Evolutionary conservation across 352 stramenopile species (phyloP), one percentile per base, ranked within the genome.

Genomic region (Globisporangium parvum): DNA sequence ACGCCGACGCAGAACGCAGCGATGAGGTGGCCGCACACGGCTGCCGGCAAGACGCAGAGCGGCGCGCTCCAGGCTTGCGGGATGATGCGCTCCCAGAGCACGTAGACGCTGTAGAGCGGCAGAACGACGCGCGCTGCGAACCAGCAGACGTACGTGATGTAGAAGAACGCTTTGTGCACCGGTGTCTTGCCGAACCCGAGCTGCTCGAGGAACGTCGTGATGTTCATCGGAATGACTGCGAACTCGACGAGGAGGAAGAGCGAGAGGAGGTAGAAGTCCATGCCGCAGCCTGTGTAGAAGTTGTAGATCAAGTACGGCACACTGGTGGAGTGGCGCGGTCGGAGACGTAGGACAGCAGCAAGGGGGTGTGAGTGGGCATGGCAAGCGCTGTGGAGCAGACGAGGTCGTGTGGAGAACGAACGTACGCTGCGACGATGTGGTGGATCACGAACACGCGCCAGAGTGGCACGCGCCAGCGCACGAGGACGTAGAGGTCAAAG

Each of bases 161-260:
- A 91, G 61, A 81, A 91, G 69, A 85, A 86, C 55, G 73, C 72
- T 45, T 65, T 54, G 59, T 91, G 79, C 40, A 73, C 37, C 20
- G 62, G 67, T 28, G 60, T 87, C 57, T 88, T 80, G 59, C 75
- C 77, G 59, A 80, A 86, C 45, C 81, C 80, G 46, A 93, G 60
- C 46, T 90, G 75, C 57, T 93, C 84, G 45, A 93, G 69, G 61
- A 93, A 85, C 39, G 75, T 88, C 28, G 79, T 83, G 47, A 89
- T 57, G 62, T 93, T 93, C 46, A 93, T 79, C 54, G 84, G 84
- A 35, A 91, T 82, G 37, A 91, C 77, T 1, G 81, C 83, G 41
- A 91, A 77, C 58, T 93, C 84, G n/a, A 93, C 84, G 50, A 93
- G 73, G 57, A 93, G 60, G 51, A 91, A 93, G 39, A 91, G 67